These are phyloP conservation scores for Smithsoniella earleae DNA, from an alignment of 163 green algal genomes.

Conservation along the genomic window DNA sequence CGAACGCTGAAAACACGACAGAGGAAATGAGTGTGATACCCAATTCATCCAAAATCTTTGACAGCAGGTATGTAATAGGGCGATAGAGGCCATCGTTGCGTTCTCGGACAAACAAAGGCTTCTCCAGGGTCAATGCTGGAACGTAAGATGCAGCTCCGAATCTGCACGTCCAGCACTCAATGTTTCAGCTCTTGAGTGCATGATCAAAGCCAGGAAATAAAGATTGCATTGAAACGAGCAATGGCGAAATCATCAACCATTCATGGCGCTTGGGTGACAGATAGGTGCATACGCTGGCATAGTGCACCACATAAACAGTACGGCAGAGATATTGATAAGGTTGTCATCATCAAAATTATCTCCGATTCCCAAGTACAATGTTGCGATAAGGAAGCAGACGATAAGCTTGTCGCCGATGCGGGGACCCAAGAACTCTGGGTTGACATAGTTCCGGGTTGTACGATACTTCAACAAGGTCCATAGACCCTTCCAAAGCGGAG, in stretches of 20 bases:
- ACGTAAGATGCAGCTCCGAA: conserved; percentile 58
- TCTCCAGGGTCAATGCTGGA: conserved; percentile 49
- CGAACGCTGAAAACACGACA: conserved; percentile 32
- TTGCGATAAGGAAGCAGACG: conserved; percentile 51
- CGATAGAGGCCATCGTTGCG: conserved; percentile 71
- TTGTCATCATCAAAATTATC: conserved; percentile 37
- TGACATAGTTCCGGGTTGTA: conserved; percentile 53
- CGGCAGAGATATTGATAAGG: conserved; percentile 48
- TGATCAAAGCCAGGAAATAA: too few species aligned
- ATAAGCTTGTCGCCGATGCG: conserved; percentile 68
- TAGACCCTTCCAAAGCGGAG: conserved; percentile 54
- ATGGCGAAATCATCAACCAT: too few species aligned
- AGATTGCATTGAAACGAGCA: too few species aligned
- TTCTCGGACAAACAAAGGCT: conserved; percentile 55
- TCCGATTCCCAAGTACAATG: conserved; percentile 45
- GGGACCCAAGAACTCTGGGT: conserved; percentile 55
- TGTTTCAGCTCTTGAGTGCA: too few species aligned
- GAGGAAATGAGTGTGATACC: conserved; percentile 39
- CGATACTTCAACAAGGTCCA: conserved; percentile 55
- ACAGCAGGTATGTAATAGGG: conserved; percentile 65
- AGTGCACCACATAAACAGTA: conserved; percentile 52
- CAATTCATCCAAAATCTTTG: conserved; percentile 55
- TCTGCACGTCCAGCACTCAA: too few species aligned
- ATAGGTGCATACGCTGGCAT: conserved; percentile 28
- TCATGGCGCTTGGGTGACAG: too few species aligned